A percentile compares a stretch with the other conserved stretches of the same genome.
Conservation (phyloP, 768 basidiomycete genomes). For the Phylloporus arenicola region DNA sequence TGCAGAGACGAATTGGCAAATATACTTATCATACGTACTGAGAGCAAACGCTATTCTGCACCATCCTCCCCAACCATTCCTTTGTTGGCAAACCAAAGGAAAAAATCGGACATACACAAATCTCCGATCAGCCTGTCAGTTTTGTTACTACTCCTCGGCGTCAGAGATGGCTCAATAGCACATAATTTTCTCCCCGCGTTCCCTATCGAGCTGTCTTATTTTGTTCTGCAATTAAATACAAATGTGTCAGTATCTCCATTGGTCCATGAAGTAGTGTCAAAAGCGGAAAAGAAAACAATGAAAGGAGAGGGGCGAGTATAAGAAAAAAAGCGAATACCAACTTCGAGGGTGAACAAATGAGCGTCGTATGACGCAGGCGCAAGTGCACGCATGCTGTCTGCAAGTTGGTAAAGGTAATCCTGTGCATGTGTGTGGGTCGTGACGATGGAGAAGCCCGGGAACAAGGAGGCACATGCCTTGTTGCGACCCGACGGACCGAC, state of each 20-base stretch:
- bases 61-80: too few relatives aligned
- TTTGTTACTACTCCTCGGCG: neutral
- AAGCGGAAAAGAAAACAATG: neutral
- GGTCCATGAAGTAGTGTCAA: too few relatives aligned
- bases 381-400: conserved; percentile 63
- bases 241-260: neutral
- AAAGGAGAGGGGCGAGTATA: too few relatives aligned
- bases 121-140: too few relatives aligned
- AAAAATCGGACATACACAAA: too few relatives aligned
- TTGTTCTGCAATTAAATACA: neutral
- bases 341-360: conserved; percentile 71
- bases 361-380: conserved; percentile 67
- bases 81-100: too few relatives aligned
- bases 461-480: conserved; percentile 44
- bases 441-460: neutral
- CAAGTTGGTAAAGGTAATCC: conserved; percentile 83
- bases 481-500: conserved; percentile 84
- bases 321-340: conserved; percentile 23
- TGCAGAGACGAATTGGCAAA: too few relatives aligned
- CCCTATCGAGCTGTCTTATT: neutral
- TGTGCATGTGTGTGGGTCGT: conserved; percentile 22
- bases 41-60: too few relatives aligned
- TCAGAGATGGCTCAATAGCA: neutral
- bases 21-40: too few relatives aligned
- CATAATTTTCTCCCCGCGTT: neutral